These are phyloP conservation scores for Alternaria sp. DNA, from an alignment of 2,329 filamentous ascomycete species.

Conservation along the genomic window DNA sequence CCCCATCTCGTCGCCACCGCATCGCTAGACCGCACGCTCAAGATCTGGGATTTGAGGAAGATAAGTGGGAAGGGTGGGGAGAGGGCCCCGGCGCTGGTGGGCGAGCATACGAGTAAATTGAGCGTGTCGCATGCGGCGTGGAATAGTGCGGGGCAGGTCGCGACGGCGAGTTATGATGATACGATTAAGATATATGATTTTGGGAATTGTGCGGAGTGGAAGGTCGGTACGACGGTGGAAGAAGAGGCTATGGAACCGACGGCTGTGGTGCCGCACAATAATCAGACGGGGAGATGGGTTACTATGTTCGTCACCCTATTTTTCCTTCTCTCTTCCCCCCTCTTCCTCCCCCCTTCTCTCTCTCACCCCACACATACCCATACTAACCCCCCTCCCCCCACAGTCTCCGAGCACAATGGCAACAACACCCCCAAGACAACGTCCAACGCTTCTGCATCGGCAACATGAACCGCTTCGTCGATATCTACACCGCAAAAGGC, in stretches of 20 bases:
- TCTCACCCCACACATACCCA: no score
- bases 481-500: slow-evolving; percentile 82
- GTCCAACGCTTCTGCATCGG: slow-evolving; percentile 90
- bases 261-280: slow-evolving; percentile 80
- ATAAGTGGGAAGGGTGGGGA: slow-evolving; percentile 69
- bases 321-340: not conserved
- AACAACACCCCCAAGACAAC: slow-evolving; percentile 75
- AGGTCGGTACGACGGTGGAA: slow-evolving; percentile 65
- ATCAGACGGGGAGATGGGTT: slow-evolving; percentile 94
- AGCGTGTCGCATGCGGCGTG: slow-evolving; percentile 94
- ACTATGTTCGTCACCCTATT: slow-evolving; percentile 64
- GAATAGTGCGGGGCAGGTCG: slow-evolving; percentile 82
- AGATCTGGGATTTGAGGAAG: slow-evolving; percentile 90
- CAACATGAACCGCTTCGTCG: slow-evolving; percentile 98
- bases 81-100: slow-evolving; percentile 72
- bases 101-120: slow-evolving; percentile 80
- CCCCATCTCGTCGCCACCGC: slow-evolving; percentile 88
- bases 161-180: slow-evolving; percentile 93
- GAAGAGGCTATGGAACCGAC: slow-evolving; percentile 72
- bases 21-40: slow-evolving; percentile 85
- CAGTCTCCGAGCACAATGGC: slow-evolving; percentile 82
- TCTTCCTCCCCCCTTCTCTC: no score
- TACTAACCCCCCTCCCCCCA: no score
- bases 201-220: slow-evolving; percentile 51
- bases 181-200: slow-evolving; percentile 93